Evolutionary conservation across 2,329 filamentous ascomycete genomes (phyloP).

Genomic region (Venturia aucupariae): DNA sequence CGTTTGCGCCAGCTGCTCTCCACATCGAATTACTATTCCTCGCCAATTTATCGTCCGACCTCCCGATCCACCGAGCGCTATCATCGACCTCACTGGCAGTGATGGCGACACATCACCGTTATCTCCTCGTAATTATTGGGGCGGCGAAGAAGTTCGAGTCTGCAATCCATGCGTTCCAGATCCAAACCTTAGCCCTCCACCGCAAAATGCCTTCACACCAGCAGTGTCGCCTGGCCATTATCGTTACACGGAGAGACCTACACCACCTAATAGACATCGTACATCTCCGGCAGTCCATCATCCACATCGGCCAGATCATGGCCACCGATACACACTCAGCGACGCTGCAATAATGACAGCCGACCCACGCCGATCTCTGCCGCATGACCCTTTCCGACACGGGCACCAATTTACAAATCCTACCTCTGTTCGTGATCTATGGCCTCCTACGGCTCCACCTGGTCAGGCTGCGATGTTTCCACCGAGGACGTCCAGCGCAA

Average conservation of each 20-base stretch:
- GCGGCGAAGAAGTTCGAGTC: slow-evolving; percentile 58
- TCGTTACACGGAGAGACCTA: background rate
- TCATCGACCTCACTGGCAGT: slow-evolving; percentile 38
- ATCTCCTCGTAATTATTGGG: slow-evolving; percentile 37
- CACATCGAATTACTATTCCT: slow-evolving; percentile 89
- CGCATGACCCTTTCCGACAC: background rate
- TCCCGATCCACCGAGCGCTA: slow-evolving; percentile 37
- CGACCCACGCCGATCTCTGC: background rate
- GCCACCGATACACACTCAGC: slow-evolving; percentile 11
- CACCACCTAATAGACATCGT: slow-evolving; percentile 3
- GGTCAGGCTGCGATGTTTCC: background rate
- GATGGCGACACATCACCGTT: slow-evolving; percentile 20
- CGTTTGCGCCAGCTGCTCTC: slow-evolving; percentile 82
- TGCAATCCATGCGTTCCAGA: slow-evolving; percentile 68
- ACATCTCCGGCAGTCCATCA: background rate
- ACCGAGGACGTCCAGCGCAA: slow-evolving; percentile 8
- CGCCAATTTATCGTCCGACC: slow-evolving; percentile 85
- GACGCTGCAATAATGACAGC: slow-evolving; percentile 7
- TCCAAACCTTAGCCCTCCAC: slow-evolving; percentile 52
- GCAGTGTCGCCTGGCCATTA: background rate
- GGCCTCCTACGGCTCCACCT: slow-evolving; percentile 13
- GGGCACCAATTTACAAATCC: slow-evolving; percentile 3
- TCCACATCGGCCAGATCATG: background rate
- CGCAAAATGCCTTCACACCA: slow-evolving; percentile 29
- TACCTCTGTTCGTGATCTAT: slow-evolving; percentile 14